Evolutionary conservation across 2,329 filamentous ascomycete genomes (phyloP).

Genomic region (Aspergillus ustus): DNA sequence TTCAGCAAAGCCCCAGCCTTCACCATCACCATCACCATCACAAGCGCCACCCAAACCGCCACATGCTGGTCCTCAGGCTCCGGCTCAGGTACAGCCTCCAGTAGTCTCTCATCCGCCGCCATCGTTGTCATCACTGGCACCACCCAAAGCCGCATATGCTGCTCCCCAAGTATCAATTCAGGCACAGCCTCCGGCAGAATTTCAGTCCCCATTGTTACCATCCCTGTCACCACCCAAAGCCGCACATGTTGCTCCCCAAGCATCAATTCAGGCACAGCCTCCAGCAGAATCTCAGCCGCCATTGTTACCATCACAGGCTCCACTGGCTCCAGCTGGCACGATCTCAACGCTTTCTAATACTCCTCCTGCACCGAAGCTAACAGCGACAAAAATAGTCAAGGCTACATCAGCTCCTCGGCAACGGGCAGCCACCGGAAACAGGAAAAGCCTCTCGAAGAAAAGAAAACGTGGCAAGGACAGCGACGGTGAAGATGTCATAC

Average conservation of each 20-base stretch:
- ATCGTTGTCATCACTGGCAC: background rate
- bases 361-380: background rate
- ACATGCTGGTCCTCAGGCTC: background rate
- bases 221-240: background rate
- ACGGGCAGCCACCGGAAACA: slow-evolving; percentile 22
- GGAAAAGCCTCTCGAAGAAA: slow-evolving; percentile 26
- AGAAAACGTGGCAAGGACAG: slow-evolving; percentile 33
- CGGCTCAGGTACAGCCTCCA: background rate
- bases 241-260: background rate
- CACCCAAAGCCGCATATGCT: background rate
- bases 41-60: background rate
- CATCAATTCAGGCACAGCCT: background rate
- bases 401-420: slow-evolving; percentile 19
- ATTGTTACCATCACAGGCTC: background rate
- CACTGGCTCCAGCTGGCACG: slow-evolving; percentile 1
- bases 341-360: background rate
- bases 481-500: slow-evolving; percentile 39
- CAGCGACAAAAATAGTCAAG: slow-evolving; percentile 19
- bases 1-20: background rate
- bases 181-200: background rate
- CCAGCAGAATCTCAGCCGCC: background rate
- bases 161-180: background rate
- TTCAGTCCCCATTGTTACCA: background rate
- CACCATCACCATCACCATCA: background rate
- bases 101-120: background rate